Base-by-base conservation (phyloP, 345 rosid species). In the Salix koriyanagi region DNA sequence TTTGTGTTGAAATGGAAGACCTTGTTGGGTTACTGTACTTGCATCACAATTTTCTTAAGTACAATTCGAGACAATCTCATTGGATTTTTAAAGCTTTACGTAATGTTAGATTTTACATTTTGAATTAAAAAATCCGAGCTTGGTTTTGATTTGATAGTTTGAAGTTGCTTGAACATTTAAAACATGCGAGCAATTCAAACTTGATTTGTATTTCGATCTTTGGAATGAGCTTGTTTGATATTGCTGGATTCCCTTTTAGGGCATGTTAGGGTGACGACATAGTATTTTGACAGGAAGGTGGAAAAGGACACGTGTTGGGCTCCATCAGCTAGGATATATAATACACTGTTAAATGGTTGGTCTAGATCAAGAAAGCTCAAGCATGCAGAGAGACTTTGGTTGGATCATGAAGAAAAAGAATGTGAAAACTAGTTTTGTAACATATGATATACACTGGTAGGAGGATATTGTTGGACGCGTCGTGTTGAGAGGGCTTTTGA, bases 291-390 rank as follows among this genome's bases (percentile, higher is more conserved):
- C 75, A 70, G 79, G 42, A 86, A 48, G 75, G 83, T 73, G 80
- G 76, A 67, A 67, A 67, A 52, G 76, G 87, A 84, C 52, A 36
- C 76, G 2, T 75, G 74, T n/a, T 92, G 91, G 94, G 67, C 80
- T 73, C 96, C 30, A 0, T 84, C 96, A 13, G 78, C 87, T 79
- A 79, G 88, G 62, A 79, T 89, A 16, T 91, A n/a, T n/a, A n/a
- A n/a, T n/a, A n/a, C n/a, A 86, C 72, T 93, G 8, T 54, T 93
- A 74, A 92, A 96, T 74, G 99, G 99, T 73, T 93, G 97, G 98
- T 87, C 93, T 61, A 84, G 90, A 9, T 79, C 90, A 0, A 96
- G 90, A 69, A 88, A 86, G 70, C 84, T 96, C 14, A 85, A 88
- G 78, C 86, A 85, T 19, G 97, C 92, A 0, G 98, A 93, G 89